Evolutionary conservation across 2,329 filamentous ascomycete genomes (phyloP).

Genomic region (Ascochyta fabae): DNA sequence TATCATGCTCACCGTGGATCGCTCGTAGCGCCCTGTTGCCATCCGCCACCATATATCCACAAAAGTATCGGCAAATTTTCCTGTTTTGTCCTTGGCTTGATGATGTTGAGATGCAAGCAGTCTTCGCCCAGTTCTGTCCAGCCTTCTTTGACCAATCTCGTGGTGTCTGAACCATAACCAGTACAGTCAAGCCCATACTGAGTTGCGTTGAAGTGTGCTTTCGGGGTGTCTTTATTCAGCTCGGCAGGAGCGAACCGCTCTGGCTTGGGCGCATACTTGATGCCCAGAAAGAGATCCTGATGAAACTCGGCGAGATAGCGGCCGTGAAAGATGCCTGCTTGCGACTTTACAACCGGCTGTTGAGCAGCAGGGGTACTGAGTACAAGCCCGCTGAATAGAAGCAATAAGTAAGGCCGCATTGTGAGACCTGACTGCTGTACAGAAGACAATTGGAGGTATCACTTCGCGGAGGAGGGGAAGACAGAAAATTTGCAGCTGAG

Average conservation of each 20-base stretch:
- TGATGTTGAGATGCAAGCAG: slow-evolving; percentile 53
- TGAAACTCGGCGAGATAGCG: slow-evolving; percentile 35
- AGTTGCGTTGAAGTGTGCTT: slow-evolving; percentile 24
- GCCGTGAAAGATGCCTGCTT: slow-evolving; percentile 37
- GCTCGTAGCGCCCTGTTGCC: slow-evolving; percentile 42
- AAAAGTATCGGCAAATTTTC: slow-evolving; percentile 35
- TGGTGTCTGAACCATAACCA: slow-evolving; percentile 38
- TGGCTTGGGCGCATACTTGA: slow-evolving; percentile 40
- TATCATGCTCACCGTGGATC: slow-evolving; percentile 34
- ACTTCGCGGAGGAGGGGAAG: no score
- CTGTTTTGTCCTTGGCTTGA: slow-evolving; percentile 30
- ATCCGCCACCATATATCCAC: slow-evolving; percentile 46
- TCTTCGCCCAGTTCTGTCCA: slow-evolving; percentile 48
- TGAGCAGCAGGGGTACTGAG: not conserved
- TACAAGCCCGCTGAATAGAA: not conserved
- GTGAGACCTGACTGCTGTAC: not conserved
- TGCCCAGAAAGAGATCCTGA: slow-evolving; percentile 40
- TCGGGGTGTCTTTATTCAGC: slow-evolving; percentile 22
- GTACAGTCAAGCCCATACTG: slow-evolving; percentile 38
- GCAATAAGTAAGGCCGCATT: not conserved
- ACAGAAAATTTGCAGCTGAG: not conserved
- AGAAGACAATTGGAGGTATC: not conserved
- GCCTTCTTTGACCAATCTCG: slow-evolving; percentile 26
- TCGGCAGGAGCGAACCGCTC: slow-evolving; percentile 33
- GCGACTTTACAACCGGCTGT: slow-evolving; percentile 27